phyloP scores from a whole-genome alignment of 2,329 filamentous ascomycete genomes.

The Sclerotinia glacialis region DNA sequence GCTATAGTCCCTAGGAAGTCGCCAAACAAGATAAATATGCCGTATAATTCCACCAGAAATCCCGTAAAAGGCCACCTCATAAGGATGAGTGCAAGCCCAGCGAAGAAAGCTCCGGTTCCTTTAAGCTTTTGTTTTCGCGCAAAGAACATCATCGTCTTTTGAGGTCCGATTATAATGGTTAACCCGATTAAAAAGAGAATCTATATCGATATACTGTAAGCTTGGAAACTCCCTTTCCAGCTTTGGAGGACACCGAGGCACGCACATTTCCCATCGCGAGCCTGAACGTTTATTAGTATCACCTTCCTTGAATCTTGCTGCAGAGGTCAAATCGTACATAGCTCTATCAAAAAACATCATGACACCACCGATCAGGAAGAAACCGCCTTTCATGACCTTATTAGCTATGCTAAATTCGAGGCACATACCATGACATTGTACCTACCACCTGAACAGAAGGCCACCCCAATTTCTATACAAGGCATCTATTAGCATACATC shows the following conservation, averaged over 20 bases:
- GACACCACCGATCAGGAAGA: constrained; percentile 93
- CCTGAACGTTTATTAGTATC: constrained; percentile 46
- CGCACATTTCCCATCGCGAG: constrained; percentile 86
- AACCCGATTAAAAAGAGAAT: constrained; percentile 97
- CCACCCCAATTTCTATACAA: constrained; percentile 81
- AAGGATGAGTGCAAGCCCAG: constrained; percentile 80
- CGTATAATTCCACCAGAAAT: constrained; percentile 88
- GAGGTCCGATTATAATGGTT: constrained; percentile 88
- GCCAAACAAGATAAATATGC: constrained; percentile 89
- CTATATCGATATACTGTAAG: constrained; percentile 46
- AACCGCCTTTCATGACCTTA: constrained; percentile 61
- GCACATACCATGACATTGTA: constrained; percentile 39
- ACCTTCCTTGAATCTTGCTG: not conserved
- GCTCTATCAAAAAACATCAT: constrained; percentile 97
- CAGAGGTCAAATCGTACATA: constrained; percentile 58
- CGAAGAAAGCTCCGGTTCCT: constrained; percentile 83
- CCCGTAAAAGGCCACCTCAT: constrained; percentile 88
- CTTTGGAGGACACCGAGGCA: not conserved
- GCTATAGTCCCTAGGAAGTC: constrained; percentile 94
- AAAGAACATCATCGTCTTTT: constrained; percentile 93
- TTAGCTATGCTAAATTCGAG: constrained; percentile 25
- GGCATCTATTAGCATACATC: constrained; percentile 33
- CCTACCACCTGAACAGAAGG: constrained; percentile 96
- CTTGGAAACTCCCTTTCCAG: constrained; percentile 46
- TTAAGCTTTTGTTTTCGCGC: constrained; percentile 88